Percentiles rank a stretch among this genome's conserved stretches.
These are phyloP conservation scores for Thielaviopsis euricoi DNA, from an alignment of 2,329 filamentous ascomycete genomes.

Conservation along the genomic window DNA sequence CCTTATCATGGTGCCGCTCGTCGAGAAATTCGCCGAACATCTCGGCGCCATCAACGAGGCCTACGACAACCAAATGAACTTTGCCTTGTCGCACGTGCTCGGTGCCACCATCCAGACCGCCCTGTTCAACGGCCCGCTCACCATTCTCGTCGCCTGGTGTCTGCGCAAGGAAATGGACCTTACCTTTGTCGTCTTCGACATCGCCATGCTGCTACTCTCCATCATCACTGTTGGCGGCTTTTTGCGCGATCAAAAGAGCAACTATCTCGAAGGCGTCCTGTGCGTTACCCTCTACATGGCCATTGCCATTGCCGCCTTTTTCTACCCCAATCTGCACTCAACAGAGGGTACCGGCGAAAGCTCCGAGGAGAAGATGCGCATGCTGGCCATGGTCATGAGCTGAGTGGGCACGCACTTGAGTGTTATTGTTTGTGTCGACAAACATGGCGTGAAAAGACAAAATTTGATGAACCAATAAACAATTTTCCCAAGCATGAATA, in stretches of 20 bases:
- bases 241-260: conserved; percentile 71
- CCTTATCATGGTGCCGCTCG: conserved; percentile 63
- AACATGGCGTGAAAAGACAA: neutral
- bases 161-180: conserved; percentile 54
- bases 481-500: neutral
- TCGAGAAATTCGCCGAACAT: conserved; percentile 78
- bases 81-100: conserved; percentile 70
- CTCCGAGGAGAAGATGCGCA: neutral
- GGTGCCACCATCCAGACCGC: conserved; percentile 81
- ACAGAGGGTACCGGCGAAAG: neutral
- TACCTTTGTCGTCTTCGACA: conserved; percentile 76
- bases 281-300: conserved; percentile 53
- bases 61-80: conserved; percentile 70
- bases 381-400: neutral
- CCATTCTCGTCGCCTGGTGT: conserved; percentile 73
- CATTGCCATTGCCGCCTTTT: conserved; percentile 41
- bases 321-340: conserved; percentile 30
- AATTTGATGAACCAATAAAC: neutral
- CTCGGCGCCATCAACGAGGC: conserved; percentile 73
- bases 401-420: neutral
- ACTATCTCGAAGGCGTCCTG: conserved; percentile 75
- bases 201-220: conserved; percentile 63
- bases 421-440: too few relatives aligned
- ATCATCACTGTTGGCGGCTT: conserved; percentile 82
- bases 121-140: conserved; percentile 69